Base-by-base conservation (phyloP, 371 early-diverging fungal genomes). In the Mucor irregularis region DNA sequence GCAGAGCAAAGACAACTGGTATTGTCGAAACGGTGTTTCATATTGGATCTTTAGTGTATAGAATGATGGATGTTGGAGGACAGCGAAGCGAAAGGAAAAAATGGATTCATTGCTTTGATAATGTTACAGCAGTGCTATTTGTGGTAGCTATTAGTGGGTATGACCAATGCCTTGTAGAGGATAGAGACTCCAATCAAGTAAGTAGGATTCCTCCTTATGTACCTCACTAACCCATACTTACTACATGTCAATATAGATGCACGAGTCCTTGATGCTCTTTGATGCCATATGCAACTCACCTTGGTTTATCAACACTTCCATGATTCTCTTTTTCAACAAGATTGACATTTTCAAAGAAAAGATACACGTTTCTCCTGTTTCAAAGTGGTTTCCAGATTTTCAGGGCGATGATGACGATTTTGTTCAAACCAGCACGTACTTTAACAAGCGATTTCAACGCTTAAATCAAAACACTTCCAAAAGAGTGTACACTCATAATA, bases 41-140 rank as follows among this genome's bases (percentile, higher is more conserved):
- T 40, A 83, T 87, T 77, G 90, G 85, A 0, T 78, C 81, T 53
- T 61, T 87, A n/a, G 76, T 68, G 24, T 59, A 59, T 33, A 30
- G 48, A 38, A 90, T 90, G 88, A 88, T 88, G 67, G 90, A 90
- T 59, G 90, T 90, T 1, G 89, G 90, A 11, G 89, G 89, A 5
- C 90, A 89, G 39, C 80, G 93, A 44, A 89, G 90, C 22, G 93
- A 93, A 66, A 81, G 98, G 35, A 95, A 93, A 68, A 95, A 95
- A 67, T 96, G 98, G 98, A 91, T 93, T 44, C 95, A 95, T 60
- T 96, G 94, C 62, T 90, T 95, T 75, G 87, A 94, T 77, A 80
- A 82, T 35, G 93, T 89, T 16, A 93, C 83, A 44, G 85, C 79
- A 48, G 88, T 83, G 59, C 88, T 83, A 49, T 90, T 81, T 74